A percentile compares a stretch with the other conserved stretches of the same genome.
Conservation (phyloP, 192 early-diverging fungal genomes). For the Thamnidium elegans region DNA sequence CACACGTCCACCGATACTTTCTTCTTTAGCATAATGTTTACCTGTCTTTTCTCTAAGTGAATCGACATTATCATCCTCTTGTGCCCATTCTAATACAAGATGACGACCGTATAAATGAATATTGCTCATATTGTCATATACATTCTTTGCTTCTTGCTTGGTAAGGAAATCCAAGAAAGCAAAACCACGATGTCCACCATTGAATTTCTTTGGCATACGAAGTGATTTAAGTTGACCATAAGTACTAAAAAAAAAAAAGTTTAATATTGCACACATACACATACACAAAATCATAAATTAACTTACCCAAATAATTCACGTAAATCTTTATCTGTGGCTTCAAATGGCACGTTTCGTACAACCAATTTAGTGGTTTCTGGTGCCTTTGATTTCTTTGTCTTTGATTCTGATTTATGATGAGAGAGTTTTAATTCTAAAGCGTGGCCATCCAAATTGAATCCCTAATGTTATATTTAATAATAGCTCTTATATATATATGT, state of each 20-base stretch:
- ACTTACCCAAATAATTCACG: constrained; percentile 75
- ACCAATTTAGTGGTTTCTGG: constrained; percentile 47
- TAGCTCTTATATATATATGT: neutral
- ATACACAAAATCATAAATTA: neutral
- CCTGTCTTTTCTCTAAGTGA: constrained; percentile 83
- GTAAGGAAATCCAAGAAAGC: constrained; percentile 98
- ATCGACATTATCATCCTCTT: constrained; percentile 78
- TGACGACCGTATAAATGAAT: constrained; percentile 98
- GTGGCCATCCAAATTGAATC: constrained; percentile 83
- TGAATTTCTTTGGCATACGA: constrained; percentile 91
- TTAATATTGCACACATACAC: neutral
- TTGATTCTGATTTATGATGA: constrained; percentile 59
- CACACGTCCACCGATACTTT: constrained; percentile 47
- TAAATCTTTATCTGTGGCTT: constrained; percentile 93
- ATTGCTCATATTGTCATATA: constrained; percentile 77
- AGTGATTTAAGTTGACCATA: constrained; percentile 96
- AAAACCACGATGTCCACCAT: constrained; percentile 94
- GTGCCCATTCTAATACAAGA: constrained; percentile 94
- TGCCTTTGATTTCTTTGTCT: constrained; percentile 84
- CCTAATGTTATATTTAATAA: constrained; percentile 25
- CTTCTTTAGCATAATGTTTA: constrained; percentile 70
- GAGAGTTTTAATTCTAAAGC: constrained; percentile 91
- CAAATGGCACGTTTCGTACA: constrained; percentile 94
- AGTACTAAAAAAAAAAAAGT: constrained; percentile 49
- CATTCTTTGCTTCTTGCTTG: constrained; percentile 90